Evolutionary conservation across 163 green algal genomes (phyloP).

Genomic region (Chloromonas sp.): DNA sequence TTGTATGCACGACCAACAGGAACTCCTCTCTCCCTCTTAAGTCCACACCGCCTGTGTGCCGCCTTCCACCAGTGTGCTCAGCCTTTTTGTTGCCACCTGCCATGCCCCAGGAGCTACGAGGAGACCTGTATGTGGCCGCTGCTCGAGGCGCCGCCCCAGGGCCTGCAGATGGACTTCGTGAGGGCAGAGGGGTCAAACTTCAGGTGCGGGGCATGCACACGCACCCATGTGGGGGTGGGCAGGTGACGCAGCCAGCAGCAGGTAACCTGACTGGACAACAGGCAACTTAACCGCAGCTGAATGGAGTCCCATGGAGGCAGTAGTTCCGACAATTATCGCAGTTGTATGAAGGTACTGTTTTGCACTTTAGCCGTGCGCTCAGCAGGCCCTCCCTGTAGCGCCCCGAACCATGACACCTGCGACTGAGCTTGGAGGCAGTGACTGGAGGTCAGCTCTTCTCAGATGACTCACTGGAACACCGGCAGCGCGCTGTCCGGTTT

Average conservation of each 20-base stretch:
- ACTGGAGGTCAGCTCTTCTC: too few species aligned
- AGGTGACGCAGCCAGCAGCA: background rate
- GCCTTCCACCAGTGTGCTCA: too few species aligned
- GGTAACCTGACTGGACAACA: background rate
- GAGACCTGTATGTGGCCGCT: constrained; percentile 69
- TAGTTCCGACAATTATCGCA: background rate
- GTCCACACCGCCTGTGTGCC: too few species aligned
- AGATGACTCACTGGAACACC: too few species aligned
- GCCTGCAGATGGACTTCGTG: constrained; percentile 83
- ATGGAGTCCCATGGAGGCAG: background rate
- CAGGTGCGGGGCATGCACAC: constrained; percentile 44
- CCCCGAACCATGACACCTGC: too few species aligned
- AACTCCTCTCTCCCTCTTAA: too few species aligned
- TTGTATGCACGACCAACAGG: too few species aligned
- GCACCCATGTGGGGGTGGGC: background rate
- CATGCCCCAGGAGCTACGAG: constrained; percentile 72
- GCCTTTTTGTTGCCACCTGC: too few species aligned
- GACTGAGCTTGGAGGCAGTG: too few species aligned
- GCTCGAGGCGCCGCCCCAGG: constrained; percentile 60
- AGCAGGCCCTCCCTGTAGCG: too few species aligned
- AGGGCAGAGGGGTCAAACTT: constrained; percentile 80
- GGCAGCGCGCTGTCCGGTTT: too few species aligned
- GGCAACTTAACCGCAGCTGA: background rate
- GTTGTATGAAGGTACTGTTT: background rate
- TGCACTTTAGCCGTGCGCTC: background rate